Percentiles rank a stretch among this genome's conserved stretches.
Conservation (phyloP, 495 filamentous ascomycete genomes). For the Hypoxylon fragiforme region DNA sequence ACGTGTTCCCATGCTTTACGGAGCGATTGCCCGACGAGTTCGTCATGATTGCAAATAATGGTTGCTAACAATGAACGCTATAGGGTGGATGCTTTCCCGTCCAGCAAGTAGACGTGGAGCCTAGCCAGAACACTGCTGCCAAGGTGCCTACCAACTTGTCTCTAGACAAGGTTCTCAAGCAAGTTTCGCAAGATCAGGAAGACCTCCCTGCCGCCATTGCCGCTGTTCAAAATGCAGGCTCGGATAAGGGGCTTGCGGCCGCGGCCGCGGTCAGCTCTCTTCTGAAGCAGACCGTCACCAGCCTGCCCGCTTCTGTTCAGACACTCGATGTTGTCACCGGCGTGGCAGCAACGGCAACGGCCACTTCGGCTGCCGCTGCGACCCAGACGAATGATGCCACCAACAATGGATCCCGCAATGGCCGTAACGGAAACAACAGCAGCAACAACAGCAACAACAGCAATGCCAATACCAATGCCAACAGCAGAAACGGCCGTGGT, state of each 20-base stretch:
- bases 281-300: conserved; percentile 19
- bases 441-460: conserved; percentile 21
- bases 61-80: neutral
- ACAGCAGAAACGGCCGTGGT: neutral
- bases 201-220: conserved; percentile 43
- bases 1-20: conserved; percentile 3
- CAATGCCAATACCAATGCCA: conserved; percentile 2
- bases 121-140: conserved; percentile 41
- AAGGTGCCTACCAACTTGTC: conserved; percentile 38
- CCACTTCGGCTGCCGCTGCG: conserved; percentile 13
- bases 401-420: neutral
- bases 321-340: conserved; percentile 14
- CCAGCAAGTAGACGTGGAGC: conserved; percentile 44
- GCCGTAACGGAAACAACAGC: conserved; percentile 3
- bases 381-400: conserved; percentile 5
- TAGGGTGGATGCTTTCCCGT: conserved; percentile 47
- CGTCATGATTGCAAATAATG: neutral
- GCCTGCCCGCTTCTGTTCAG: conserved; percentile 15
- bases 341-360: neutral
- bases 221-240: conserved; percentile 43
- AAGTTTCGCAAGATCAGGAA: conserved; percentile 39
- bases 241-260: conserved; percentile 35
- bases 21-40: neutral
- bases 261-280: conserved; percentile 34
- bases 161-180: conserved; percentile 33